phyloP scores from a whole-genome alignment of 176 grass and related monocot species.

The Secale cereale region DNA sequence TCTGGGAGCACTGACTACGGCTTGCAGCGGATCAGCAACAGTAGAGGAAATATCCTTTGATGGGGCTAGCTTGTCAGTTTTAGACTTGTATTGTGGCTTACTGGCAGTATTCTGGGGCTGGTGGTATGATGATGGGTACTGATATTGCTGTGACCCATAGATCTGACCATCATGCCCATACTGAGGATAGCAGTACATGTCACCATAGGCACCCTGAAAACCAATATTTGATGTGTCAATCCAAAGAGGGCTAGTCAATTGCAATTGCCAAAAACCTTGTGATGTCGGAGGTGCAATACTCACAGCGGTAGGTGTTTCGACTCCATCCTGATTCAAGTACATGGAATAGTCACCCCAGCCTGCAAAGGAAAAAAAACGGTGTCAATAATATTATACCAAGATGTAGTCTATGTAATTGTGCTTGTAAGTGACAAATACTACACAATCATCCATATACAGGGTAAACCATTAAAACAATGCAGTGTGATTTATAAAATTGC shows the following conservation, averaged over 20 bases:
- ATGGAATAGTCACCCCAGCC: constrained; percentile 48
- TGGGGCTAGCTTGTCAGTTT: constrained; percentile 29
- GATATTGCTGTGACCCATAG: constrained; percentile 63
- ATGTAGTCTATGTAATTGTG: not conserved
- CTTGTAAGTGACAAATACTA: not conserved
- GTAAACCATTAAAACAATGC: not conserved
- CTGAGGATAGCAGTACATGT: constrained; percentile 68
- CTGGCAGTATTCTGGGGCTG: constrained; percentile 34
- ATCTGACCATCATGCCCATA: constrained; percentile 61
- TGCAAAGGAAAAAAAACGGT: not conserved
- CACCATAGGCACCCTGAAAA: constrained; percentile 65
- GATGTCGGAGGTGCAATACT: not conserved
- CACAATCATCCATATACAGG: not conserved
- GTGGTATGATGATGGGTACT: constrained; percentile 43
- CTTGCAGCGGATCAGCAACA: constrained; percentile 31
- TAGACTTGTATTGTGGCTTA: constrained; percentile 33
- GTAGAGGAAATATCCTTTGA: constrained; percentile 30
- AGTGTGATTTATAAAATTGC: not conserved
- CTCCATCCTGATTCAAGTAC: constrained; percentile 43
- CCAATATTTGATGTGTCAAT: not conserved
- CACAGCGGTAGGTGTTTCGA: constrained; percentile 31
- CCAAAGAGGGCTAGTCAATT: not conserved
- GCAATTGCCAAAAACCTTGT: not conserved
- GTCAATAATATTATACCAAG: not conserved
- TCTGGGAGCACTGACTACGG: constrained; percentile 26